Evolutionary conservation across 2,329 filamentous ascomycete genomes (phyloP).

Genomic region (Paraconiothyrium brasiliense): DNA sequence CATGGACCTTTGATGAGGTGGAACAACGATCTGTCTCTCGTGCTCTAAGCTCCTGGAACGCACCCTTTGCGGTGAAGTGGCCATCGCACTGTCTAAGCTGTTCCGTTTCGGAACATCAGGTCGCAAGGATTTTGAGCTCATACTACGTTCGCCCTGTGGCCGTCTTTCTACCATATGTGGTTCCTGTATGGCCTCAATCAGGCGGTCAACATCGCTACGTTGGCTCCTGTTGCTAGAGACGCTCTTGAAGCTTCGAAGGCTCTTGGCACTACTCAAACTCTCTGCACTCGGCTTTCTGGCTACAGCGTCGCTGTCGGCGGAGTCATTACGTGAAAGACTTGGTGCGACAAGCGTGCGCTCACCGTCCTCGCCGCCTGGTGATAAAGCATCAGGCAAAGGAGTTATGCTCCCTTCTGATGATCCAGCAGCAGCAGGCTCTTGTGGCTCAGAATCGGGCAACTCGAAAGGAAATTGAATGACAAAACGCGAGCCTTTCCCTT

Average conservation of each 20-base stretch:
- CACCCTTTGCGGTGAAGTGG: slow-evolving; percentile 20
- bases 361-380: slow-evolving; percentile 44
- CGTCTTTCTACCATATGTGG: slow-evolving; percentile 53
- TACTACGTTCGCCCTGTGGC: slow-evolving; percentile 27
- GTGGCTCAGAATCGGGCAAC: slow-evolving; percentile 59
- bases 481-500: slow-evolving; percentile 83
- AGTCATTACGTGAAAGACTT: slow-evolving; percentile 34
- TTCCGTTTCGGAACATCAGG: slow-evolving; percentile 39
- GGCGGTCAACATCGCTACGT: slow-evolving; percentile 72
- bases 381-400: slow-evolving; percentile 26
- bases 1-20: slow-evolving; percentile 47
- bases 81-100: slow-evolving; percentile 28
- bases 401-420: slow-evolving; percentile 35
- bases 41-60: slow-evolving; percentile 42
- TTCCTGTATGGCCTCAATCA: slow-evolving; percentile 76
- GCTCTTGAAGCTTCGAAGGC: slow-evolving; percentile 60
- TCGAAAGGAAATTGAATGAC: slow-evolving; percentile 81
- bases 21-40: slow-evolving; percentile 24
- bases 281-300: slow-evolving; percentile 49
- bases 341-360: slow-evolving; percentile 70
- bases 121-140: slow-evolving; percentile 34
- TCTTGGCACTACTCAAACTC: slow-evolving; percentile 60
- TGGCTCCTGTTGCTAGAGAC: slow-evolving; percentile 52
- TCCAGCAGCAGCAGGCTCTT: slow-evolving; percentile 5
- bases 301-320: slow-evolving; percentile 23